These are phyloP conservation scores for Emericellopsis cladophorae DNA, from an alignment of 2,329 filamentous ascomycete genomes.

Conservation along the genomic window DNA sequence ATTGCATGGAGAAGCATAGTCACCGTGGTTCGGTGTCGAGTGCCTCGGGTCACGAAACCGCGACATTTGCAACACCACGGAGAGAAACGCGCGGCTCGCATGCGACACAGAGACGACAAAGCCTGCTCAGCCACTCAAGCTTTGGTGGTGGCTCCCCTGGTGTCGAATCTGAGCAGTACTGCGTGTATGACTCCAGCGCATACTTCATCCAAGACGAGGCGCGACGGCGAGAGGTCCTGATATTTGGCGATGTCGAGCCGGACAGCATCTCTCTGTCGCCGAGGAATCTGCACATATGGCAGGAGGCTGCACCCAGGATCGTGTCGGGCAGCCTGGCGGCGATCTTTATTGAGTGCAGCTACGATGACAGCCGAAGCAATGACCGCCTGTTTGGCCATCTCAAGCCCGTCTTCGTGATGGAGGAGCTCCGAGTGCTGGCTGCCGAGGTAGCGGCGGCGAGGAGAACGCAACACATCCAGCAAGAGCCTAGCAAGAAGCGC, in stretches of 20 bases:
- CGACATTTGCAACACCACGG: constrained; percentile 8
- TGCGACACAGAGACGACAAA: constrained; percentile 8
- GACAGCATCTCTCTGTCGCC: constrained; percentile 74
- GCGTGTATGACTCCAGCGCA: constrained; percentile 77
- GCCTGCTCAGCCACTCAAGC: constrained; percentile 17
- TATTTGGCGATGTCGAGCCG: constrained; percentile 93
- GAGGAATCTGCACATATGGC: constrained; percentile 74
- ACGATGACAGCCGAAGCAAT: constrained; percentile 67
- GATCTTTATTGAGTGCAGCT: constrained; percentile 94
- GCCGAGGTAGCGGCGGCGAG: constrained; percentile 50
- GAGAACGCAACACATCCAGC: constrained; percentile 9
- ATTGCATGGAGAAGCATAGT: constrained; percentile 64
- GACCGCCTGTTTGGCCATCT: constrained; percentile 80
- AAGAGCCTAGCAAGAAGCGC: constrained; percentile 38
- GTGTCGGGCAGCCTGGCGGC: constrained; percentile 57
- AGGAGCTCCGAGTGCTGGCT: constrained; percentile 64
- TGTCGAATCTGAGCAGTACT: constrained; percentile 33
- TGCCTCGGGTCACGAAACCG: constrained; percentile 35
- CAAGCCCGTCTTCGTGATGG: constrained; percentile 68
- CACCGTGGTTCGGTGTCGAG: constrained; percentile 46
- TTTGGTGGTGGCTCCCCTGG: constrained; percentile 1
- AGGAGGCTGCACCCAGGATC: constrained; percentile 78
- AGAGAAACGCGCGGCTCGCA: constrained; percentile 1
- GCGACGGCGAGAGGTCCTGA: constrained; percentile 66
- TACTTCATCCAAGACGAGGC: constrained; percentile 77